phyloP scores from a whole-genome alignment of 306 rosid species.

The Hylodesmum podocarpum region DNA sequence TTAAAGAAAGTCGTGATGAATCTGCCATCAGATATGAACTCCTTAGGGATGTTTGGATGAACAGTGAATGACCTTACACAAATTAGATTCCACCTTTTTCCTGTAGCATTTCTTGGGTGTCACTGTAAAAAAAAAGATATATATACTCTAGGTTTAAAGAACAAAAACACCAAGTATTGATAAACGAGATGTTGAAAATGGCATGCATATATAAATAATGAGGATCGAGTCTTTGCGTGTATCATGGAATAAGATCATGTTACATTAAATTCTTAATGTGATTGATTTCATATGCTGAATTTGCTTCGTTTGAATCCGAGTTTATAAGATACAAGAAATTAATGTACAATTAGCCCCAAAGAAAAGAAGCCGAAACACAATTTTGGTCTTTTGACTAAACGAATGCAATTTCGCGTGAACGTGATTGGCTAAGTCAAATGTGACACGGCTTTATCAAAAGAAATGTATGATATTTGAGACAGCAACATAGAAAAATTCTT shows the following conservation, averaged over 20 bases:
- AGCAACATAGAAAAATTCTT: background rate
- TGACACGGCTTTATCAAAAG: background rate
- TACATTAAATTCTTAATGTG: background rate
- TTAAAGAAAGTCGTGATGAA: slow-evolving; percentile 44
- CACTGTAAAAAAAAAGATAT: slow-evolving; percentile 12
- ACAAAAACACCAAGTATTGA: background rate
- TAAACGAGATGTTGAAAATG: background rate
- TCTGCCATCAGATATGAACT: slow-evolving; percentile 76
- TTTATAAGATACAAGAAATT: background rate
- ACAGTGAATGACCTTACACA: slow-evolving; percentile 47
- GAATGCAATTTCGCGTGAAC: background rate
- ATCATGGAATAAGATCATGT: background rate
- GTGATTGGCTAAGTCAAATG: background rate
- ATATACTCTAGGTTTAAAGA: slow-evolving; percentile 9
- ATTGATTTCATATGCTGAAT: background rate
- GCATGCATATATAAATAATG: slow-evolving; percentile 28
- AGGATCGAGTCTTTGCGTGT: background rate
- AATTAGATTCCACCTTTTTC: background rate
- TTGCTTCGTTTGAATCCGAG: background rate
- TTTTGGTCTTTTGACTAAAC: background rate
- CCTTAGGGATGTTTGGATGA: slow-evolving; percentile 83
- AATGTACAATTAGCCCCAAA: background rate
- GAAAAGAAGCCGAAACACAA: background rate
- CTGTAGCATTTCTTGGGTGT: background rate
- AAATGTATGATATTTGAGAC: background rate